Conservation (phyloP, 106 monocot species). For the Ottelia alismoides region DNA sequence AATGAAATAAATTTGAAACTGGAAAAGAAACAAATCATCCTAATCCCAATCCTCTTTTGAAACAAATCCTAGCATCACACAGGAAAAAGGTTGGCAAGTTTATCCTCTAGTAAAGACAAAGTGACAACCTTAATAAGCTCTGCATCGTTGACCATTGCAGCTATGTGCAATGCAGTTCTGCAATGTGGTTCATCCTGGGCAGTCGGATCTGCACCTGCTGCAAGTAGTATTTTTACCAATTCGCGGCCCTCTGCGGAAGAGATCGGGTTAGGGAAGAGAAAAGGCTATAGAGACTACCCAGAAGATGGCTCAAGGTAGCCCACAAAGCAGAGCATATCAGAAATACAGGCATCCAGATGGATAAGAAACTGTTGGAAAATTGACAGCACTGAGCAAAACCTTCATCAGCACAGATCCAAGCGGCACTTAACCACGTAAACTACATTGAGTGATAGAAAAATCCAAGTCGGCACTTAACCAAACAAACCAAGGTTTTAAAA, state of each 20-base stretch:
- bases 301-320: not conserved
- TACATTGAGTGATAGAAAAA: too few species aligned
- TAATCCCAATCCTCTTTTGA: not conserved
- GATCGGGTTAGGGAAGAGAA: not conserved
- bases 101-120: not conserved
- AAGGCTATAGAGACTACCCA: not conserved
- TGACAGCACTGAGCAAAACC: too few species aligned
- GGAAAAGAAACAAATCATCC: not conserved
- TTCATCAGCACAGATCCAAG: not conserved
- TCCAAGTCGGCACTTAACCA: too few species aligned
- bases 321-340: not conserved
- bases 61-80: not conserved
- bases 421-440: not conserved
- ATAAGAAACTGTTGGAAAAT: too few species aligned
- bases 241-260: constrained; percentile 67
- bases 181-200: constrained; percentile 77
- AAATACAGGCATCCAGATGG: not conserved
- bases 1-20: not conserved
- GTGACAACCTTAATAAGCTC: constrained; percentile 63
- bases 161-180: constrained; percentile 85
- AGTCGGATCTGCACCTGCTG: constrained; percentile 90
- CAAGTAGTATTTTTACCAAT: constrained; percentile 77
- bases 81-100: not conserved
- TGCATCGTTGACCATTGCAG: constrained; percentile 93
- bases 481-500: too few species aligned